Percentiles rank a stretch among this genome's conserved stretches.
phyloP scores from a whole-genome alignment of 1,139 yeast genomes.

The Taphrina deformans region DNA sequence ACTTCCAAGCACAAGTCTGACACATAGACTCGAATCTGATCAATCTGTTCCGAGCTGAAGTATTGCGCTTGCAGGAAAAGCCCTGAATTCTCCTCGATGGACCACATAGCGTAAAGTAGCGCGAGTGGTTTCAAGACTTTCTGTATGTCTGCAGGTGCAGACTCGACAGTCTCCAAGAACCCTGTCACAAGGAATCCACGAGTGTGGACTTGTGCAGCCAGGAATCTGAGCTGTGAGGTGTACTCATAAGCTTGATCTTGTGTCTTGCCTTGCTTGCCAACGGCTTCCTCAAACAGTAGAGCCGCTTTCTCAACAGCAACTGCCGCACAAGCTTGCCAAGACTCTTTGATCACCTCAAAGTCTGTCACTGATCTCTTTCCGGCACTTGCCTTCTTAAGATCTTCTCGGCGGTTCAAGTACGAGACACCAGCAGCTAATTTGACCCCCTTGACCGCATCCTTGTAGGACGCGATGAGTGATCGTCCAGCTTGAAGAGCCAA shows the following conservation, averaged over 20 bases:
- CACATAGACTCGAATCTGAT: constrained; percentile 45
- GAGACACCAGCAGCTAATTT: constrained; percentile 43
- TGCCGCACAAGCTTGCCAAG: constrained; percentile 50
- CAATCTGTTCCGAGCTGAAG: constrained; percentile 48
- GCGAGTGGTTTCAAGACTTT: constrained; percentile 54
- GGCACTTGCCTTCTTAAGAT: constrained; percentile 41
- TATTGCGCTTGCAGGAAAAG: constrained; percentile 68
- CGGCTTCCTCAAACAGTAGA: constrained; percentile 39
- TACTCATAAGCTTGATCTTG: constrained; percentile 50
- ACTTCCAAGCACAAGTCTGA: constrained; percentile 46
- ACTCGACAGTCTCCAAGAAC: constrained; percentile 46
- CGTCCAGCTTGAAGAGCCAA: constrained; percentile 78
- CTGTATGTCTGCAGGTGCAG: constrained; percentile 43
- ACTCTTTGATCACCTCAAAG: constrained; percentile 45
- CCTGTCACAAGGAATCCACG: constrained; percentile 47
- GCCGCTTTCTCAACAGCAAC: constrained; percentile 47
- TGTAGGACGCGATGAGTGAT: constrained; percentile 45
- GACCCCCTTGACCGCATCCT: constrained; percentile 43
- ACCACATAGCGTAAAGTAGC: constrained; percentile 64
- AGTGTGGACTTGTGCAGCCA: constrained; percentile 51
- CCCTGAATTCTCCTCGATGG: constrained; percentile 74
- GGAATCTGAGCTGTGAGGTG: constrained; percentile 50
- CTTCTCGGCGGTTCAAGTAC: constrained; percentile 42
- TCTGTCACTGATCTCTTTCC: constrained; percentile 44
- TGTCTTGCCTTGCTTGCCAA: constrained; percentile 42